These are phyloP conservation scores for Lactarius hengduanensis DNA, from an alignment of 768 basidiomycete species.

Conservation along the genomic window DNA sequence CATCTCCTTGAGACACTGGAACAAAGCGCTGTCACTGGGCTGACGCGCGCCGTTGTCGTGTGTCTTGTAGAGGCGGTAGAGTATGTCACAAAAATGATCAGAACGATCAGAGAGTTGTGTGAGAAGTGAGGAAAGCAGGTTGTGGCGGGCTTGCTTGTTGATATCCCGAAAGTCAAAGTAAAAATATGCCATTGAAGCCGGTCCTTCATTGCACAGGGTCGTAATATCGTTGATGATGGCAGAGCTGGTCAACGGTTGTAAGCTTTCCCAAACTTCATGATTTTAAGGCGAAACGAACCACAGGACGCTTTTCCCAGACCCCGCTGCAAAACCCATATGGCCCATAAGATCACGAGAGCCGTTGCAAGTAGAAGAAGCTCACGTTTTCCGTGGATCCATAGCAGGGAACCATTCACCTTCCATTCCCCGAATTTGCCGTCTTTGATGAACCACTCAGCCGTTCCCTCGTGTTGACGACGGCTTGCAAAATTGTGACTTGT, in stretches of 20 bases:
- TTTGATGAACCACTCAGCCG: background rate
- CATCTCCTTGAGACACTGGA: background rate
- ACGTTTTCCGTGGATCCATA: background rate
- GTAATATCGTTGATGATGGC: background rate
- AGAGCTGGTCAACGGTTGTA: background rate
- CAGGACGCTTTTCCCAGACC: background rate
- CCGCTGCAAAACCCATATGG: background rate
- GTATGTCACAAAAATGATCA: background rate
- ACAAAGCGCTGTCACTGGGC: background rate
- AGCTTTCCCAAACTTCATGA: background rate
- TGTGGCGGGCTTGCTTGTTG: background rate
- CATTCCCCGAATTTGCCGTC: background rate
- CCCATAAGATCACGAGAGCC: background rate
- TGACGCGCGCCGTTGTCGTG: background rate
- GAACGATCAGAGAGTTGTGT: background rate
- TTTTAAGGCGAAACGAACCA: background rate
- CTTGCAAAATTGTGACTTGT: background rate
- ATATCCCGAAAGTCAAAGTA: background rate
- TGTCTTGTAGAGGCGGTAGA: background rate
- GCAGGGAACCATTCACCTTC: background rate
- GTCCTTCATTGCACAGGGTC: background rate
- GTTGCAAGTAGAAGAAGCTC: background rate
- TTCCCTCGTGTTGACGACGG: background rate
- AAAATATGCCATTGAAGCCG: background rate
- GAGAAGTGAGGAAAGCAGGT: background rate